Conservation (phyloP, 306 rosid genomes). For the Acacia confusa region DNA sequence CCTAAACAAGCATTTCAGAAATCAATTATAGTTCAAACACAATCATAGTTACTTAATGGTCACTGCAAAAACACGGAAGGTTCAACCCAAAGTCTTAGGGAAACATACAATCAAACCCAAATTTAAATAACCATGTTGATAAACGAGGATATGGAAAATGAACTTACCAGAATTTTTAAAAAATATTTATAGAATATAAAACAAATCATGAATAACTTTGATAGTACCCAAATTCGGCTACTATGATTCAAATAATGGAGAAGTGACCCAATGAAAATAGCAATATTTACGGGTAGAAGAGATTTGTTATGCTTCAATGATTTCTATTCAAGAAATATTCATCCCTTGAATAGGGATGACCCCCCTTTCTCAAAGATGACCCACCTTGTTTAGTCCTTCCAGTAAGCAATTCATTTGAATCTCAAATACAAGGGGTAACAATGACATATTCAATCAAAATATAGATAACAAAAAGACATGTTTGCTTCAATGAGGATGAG, state of each 20-base stretch:
- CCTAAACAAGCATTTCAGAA: constrained; percentile 53
- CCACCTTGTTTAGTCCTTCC: constrained; percentile 6
- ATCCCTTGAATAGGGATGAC: constrained; percentile 2
- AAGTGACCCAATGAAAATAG: not conserved
- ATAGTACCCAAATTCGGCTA: no score
- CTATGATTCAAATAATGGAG: not conserved
- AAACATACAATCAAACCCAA: not conserved
- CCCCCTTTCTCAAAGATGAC: not conserved
- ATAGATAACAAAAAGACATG: constrained; percentile 9
- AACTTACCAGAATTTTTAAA: not conserved
- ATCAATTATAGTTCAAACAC: constrained; percentile 16
- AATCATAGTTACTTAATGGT: not conserved
- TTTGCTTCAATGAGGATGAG: constrained; percentile 8
- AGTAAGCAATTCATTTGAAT: constrained; percentile 15
- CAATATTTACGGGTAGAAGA: not conserved
- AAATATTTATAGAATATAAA: not conserved
- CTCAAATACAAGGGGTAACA: constrained; percentile 14
- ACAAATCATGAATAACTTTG: not conserved
- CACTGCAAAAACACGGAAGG: not conserved
- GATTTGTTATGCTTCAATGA: not conserved
- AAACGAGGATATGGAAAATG: not conserved
- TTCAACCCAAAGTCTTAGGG: not conserved
- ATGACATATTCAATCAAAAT: constrained; percentile 23
- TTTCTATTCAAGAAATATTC: not conserved
- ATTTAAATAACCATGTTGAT: not conserved